Percentiles rank a stretch among this genome's conserved stretches.
Evolutionary conservation across 345 rosid genomes (phyloP).

Genomic region (Orychophragmus violaceus): DNA sequence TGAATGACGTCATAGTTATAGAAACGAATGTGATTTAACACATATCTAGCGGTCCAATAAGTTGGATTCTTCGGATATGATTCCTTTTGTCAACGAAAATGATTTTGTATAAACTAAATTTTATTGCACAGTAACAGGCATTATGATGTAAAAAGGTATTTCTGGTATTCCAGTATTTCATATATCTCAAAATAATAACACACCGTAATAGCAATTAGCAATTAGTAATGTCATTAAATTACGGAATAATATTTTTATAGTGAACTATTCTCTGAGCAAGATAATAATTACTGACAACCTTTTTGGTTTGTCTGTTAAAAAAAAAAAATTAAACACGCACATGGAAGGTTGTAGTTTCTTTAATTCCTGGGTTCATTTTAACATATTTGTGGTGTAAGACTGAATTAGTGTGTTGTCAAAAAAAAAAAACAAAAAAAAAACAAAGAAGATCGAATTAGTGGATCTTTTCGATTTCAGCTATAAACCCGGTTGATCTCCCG

Average conservation of each 20-base stretch:
- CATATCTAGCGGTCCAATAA: neutral
- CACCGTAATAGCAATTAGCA: neutral
- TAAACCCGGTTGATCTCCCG: too few species aligned
- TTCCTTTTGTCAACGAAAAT: neutral
- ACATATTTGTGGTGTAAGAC: neutral
- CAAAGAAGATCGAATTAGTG: too few species aligned
- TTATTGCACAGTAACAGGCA: neutral
- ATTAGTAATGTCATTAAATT: neutral
- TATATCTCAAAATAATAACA: neutral
- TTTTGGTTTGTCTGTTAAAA: neutral
- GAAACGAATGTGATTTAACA: neutral
- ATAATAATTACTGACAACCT: slow-evolving; percentile 6
- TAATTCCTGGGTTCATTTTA: neutral
- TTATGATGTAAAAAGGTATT: neutral
- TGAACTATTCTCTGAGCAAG: neutral
- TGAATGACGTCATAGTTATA: neutral
- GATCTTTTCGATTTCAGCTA: too few species aligned
- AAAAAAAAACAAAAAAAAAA: too few species aligned
- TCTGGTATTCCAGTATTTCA: too few species aligned
- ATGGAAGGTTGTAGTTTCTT: neutral
- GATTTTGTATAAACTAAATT: neutral
- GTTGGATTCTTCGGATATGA: neutral
- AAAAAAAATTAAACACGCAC: neutral
- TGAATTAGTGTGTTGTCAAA: too few species aligned
- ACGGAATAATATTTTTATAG: neutral